phyloP scores from a whole-genome alignment of 495 filamentous ascomycete species.

The Ascodesmis nigricans region DNA sequence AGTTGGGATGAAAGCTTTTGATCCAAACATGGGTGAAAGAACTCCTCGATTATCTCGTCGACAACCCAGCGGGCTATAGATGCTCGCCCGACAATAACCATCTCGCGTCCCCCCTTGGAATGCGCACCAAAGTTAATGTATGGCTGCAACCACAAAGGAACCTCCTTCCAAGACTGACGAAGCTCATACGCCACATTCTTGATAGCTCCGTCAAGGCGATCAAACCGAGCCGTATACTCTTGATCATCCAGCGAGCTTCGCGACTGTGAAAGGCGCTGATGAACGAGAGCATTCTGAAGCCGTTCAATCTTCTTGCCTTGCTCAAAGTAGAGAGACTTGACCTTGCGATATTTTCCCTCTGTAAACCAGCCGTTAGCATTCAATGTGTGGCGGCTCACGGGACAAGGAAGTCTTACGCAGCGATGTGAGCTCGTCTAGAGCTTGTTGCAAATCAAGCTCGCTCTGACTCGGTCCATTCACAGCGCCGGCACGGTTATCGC shows the following conservation, averaged over 20 bases:
- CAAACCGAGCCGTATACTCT: constrained; percentile 78
- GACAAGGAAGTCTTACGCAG: constrained; percentile 31
- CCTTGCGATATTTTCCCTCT: constrained; percentile 94
- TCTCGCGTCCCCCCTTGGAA: constrained; percentile 69
- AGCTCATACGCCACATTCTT: constrained; percentile 90
- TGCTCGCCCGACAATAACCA: constrained; percentile 87
- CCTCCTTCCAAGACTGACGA: constrained; percentile 66
- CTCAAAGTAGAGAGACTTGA: constrained; percentile 93
- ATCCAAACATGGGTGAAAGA: constrained; percentile 79
- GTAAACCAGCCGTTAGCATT: constrained; percentile 4
- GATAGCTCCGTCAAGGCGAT: constrained; percentile 80
- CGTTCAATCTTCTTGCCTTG: constrained; percentile 83
- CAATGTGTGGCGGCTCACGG: constrained; percentile 23
- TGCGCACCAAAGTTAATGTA: constrained; percentile 69
- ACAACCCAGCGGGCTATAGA: constrained; percentile 76
- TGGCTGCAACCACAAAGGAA: constrained; percentile 56
- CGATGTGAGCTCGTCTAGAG: constrained; percentile 21
- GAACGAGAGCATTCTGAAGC: constrained; percentile 85
- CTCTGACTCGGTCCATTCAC: constrained; percentile 14
- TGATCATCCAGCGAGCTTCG: constrained; percentile 89
- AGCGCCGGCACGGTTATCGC: constrained; percentile 8
- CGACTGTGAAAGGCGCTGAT: constrained; percentile 84
- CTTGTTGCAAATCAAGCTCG: constrained; percentile 7
- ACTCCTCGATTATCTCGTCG: constrained; percentile 71
- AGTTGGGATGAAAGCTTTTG: constrained; percentile 48